Conservation (phyloP, 306 rosid species). For the Cucumis sativus region Cucumber_9930_V3 NC_026656.2:9987001-9987500, state of each 20-base stretch:
- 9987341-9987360: background rate
- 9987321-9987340: background rate
- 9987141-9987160: background rate
- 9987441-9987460: background rate
- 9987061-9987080: background rate
- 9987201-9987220: background rate
- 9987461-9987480: background rate
- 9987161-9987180: background rate
- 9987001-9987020: slow-evolving; percentile 97
- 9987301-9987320: background rate
- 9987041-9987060: background rate
- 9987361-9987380: background rate
- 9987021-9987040: slow-evolving; percentile 40
- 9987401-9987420: background rate
- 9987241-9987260: background rate
- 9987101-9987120: background rate
- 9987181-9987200: background rate
- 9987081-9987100: background rate
- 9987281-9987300: background rate
- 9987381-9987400: background rate
- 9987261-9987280: background rate
- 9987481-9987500: background rate
- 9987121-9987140: background rate
- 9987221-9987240: background rate
- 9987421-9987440: background rate